phyloP scores from a whole-genome alignment of 352 stramenopile species.

The Phytopythium litorale region DNA sequence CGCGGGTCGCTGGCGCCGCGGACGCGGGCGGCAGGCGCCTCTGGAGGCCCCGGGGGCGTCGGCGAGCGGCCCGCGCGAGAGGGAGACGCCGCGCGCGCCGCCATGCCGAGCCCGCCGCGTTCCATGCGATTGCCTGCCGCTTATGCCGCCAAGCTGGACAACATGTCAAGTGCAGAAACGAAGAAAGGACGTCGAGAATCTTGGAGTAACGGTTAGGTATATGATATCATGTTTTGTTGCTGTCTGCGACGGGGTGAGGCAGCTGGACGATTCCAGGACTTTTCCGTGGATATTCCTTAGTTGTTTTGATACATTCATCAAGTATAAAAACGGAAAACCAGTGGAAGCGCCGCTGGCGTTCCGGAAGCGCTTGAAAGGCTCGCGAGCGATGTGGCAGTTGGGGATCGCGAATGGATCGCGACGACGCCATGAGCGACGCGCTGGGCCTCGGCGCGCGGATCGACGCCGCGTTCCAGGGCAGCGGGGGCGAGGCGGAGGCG shows the following conservation, averaged over 20 bases:
- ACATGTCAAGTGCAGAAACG: neutral
- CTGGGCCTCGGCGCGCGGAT: neutral
- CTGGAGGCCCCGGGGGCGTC: neutral
- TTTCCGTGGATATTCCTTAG: too few relatives aligned
- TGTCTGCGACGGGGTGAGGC: too few relatives aligned
- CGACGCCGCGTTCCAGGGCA: neutral
- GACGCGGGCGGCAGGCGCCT: neutral
- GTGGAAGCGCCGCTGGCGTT: too few relatives aligned
- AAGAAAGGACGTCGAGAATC: neutral
- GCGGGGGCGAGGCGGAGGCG: neutral
- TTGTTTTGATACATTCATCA: too few relatives aligned
- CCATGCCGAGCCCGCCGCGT: neutral
- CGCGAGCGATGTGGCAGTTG: neutral
- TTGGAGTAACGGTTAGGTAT: too few relatives aligned
- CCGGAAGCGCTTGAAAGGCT: too few relatives aligned
- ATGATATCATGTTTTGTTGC: too few relatives aligned
- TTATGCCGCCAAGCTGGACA: neutral
- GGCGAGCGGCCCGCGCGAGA: neutral
- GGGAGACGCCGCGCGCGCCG: neutral
- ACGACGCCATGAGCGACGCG: neutral
- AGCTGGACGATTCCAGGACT: too few relatives aligned
- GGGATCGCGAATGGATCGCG: neutral
- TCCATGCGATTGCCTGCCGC: neutral
- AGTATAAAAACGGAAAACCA: too few relatives aligned
- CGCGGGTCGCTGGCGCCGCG: neutral